These are phyloP conservation scores for Saraca asoca DNA, from an alignment of 331 rosid genomes.

Conservation along the genomic window DNA sequence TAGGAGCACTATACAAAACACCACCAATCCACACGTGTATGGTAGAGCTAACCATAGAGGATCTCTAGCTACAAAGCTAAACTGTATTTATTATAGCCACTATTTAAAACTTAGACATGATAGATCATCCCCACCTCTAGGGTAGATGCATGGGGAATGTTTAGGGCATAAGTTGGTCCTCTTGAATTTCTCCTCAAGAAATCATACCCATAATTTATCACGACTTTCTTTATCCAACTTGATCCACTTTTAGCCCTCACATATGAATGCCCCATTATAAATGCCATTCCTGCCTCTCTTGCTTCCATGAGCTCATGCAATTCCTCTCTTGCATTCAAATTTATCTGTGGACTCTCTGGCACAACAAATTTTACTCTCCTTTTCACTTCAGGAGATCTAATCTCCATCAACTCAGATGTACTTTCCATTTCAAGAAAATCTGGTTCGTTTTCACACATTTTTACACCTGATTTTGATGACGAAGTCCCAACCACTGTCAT, in stretches of 20 bases:
- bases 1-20: too few relatives aligned
- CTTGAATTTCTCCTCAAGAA: slow-evolving; percentile 85
- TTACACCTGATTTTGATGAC: slow-evolving; percentile 44
- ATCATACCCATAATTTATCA: slow-evolving; percentile 72
- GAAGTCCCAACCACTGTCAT: slow-evolving; percentile 78
- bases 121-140: slow-evolving; percentile 94
- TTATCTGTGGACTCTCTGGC: slow-evolving; percentile 75
- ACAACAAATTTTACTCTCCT: slow-evolving; percentile 78
- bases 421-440: not conserved
- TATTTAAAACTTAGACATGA: slow-evolving; percentile 49
- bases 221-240: slow-evolving; percentile 59
- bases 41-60: too few relatives aligned
- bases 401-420: slow-evolving; percentile 56
- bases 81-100: too few relatives aligned
- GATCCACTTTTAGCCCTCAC: slow-evolving; percentile 89
- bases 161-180: slow-evolving; percentile 52
- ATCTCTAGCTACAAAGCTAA: too few relatives aligned
- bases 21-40: too few relatives aligned
- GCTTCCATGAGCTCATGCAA: slow-evolving; percentile 80
- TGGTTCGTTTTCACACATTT: too few relatives aligned
- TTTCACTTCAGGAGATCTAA: slow-evolving; percentile 55
- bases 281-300: slow-evolving; percentile 77
- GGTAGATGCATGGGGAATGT: slow-evolving; percentile 72
- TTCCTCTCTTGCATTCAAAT: slow-evolving; percentile 54
- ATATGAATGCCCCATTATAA: slow-evolving; percentile 75